Evolutionary conservation across 306 rosid genomes (phyloP), one percentile per base, ranked within the genome.

Genomic region (Canavalia ensiformis): DNA sequence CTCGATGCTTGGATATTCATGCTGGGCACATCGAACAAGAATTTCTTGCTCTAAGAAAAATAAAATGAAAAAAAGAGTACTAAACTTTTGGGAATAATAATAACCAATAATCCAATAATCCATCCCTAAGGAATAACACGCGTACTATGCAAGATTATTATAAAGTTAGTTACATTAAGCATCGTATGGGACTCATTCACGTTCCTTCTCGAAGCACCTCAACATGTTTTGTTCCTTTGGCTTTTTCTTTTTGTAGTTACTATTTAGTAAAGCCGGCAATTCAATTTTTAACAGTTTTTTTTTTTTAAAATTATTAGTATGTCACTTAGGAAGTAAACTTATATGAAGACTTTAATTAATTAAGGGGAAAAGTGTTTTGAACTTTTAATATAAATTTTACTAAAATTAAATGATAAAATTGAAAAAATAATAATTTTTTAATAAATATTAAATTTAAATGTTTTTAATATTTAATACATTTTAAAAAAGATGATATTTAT

Each of bases 211-310:
- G 10, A 34, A 54, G 69, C 6, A 4, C 31, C 34, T 37, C 31
- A 58, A 13, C 56, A 2, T 82, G 45, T 6, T 64, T 67, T 74
- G 39, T 54, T 39, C 11, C 35, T 52, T 50, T 81, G 39, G 79
- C 79, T 34, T 11, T 75, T 77, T 76, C 44, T 80, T 1, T 0
- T 25, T 77, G 85, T 80, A 82, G 35, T 44, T 8, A 11, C 49
- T 29, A 47, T 25, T n/a, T 18, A 29, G 5, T 42, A 44, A 63
- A 9, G 87, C 84, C 90, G 88, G 91, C 91, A 10, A 10, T 77
- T 50, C 13, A 33, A 0, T 54, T 54, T 18, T 49, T 49, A 2
- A 45, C 7, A 45, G 5, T 1, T 18, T 18, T 18, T 18, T 18
- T 18, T 18, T 18, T 18, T 18, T 18, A 18, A 18, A 18, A 18